A percentile compares a stretch with the other conserved stretches of the same genome.
Evolutionary conservation across 345 rosid species (phyloP).

Genomic region (Noccaea bulbosa): DNA sequence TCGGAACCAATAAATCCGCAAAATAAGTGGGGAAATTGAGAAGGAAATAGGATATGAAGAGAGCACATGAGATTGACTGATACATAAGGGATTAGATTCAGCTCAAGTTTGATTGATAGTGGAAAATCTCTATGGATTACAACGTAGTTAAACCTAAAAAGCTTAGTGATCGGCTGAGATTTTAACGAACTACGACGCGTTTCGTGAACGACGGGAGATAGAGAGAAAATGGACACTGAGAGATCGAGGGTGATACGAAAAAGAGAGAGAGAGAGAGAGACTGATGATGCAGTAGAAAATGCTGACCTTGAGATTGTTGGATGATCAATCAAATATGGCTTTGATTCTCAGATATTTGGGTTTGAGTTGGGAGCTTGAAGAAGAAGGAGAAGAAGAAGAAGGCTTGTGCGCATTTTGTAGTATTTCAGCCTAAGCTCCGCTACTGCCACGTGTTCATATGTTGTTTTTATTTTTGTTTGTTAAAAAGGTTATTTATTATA

Average conservation of each 20-base stretch:
- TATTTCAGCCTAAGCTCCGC: slow-evolving; percentile 16
- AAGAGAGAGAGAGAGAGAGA: not conserved
- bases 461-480: not conserved
- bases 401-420: slow-evolving; percentile 28
- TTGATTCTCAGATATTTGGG: slow-evolving; percentile 22
- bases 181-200: not conserved
- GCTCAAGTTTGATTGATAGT: not conserved
- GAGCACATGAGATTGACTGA: not conserved
- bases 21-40: not conserved
- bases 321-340: not conserved
- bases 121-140: not conserved
- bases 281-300: slow-evolving; percentile 10
- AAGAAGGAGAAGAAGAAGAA: slow-evolving; percentile 12
- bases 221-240: not conserved
- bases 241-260: slow-evolving; percentile 6
- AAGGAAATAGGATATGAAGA: slow-evolving; percentile 3
- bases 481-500: not conserved
- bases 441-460: slow-evolving; percentile 31
- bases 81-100: slow-evolving; percentile 6
- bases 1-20: not conserved
- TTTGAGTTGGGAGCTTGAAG: slow-evolving; percentile 22
- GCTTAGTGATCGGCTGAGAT: slow-evolving; percentile 12
- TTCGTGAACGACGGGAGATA: not conserved
- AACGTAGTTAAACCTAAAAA: not conserved
- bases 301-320: slow-evolving; percentile 33